Evolutionary conservation across 139 green algal species (phyloP).

Genomic region (Desmodesmus armatus): DNA sequence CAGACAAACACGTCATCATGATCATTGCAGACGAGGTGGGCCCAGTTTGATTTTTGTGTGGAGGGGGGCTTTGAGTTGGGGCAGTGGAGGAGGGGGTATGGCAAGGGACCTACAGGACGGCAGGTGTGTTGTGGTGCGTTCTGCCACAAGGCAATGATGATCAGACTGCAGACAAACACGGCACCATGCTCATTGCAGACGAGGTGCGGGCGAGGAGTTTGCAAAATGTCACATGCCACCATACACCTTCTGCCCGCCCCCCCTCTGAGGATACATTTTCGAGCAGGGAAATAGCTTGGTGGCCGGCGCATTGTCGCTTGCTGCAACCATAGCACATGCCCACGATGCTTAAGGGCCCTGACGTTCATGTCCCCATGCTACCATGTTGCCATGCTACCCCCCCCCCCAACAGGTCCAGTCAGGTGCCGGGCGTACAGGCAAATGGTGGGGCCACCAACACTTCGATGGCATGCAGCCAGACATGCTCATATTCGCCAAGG

Average conservation of each 20-base stretch:
- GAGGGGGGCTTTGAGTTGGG: too few species aligned
- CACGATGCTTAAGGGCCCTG: too few species aligned
- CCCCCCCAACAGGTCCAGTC: constrained; percentile 88
- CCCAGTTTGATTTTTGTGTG: background rate
- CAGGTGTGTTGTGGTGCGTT: too few species aligned
- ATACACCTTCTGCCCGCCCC: too few species aligned
- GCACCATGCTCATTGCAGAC: constrained; percentile 88
- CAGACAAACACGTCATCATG: constrained; percentile 81
- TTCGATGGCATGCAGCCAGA: constrained; percentile 72
- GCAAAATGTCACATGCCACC: too few species aligned
- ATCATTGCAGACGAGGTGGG: constrained; percentile 88
- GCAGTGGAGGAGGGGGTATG: too few species aligned
- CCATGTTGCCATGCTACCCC: too few species aligned
- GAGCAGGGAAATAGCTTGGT: too few species aligned
- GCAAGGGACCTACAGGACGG: constrained; percentile 61
- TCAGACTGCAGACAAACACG: constrained; percentile 80
- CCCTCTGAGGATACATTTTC: too few species aligned
- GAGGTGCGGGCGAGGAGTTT: constrained; percentile 64
- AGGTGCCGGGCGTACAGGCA: constrained; percentile 78
- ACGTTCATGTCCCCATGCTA: background rate
- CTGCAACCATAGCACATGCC: too few species aligned
- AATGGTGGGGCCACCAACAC: constrained; percentile 86
- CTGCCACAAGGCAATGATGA: too few species aligned
- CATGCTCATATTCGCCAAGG: constrained; percentile 84
- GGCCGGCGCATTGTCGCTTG: too few species aligned